Percentiles rank a stretch among this genome's conserved stretches.
Conservation (phyloP, 768 basidiomycete genomes). For the Boletus pseudopeckii region DNA sequence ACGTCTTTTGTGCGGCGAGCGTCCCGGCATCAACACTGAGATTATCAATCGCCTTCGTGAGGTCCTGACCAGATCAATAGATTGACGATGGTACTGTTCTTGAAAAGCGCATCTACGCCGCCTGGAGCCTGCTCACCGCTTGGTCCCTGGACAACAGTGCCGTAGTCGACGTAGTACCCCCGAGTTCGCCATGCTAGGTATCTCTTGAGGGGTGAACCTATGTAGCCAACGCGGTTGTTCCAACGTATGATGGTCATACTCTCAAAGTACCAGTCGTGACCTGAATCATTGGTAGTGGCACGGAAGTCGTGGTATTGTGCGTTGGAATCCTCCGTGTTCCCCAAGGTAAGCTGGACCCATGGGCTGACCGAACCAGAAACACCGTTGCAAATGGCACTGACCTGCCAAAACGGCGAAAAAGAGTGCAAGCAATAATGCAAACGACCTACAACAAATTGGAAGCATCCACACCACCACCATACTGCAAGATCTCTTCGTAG, state of each 20-base stretch:
- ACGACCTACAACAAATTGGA: constrained; percentile 69
- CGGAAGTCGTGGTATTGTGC: constrained; percentile 65
- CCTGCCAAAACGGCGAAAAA: constrained; percentile 39
- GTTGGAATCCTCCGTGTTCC: constrained; percentile 74
- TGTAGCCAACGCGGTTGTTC: constrained; percentile 80
- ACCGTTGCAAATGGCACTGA: constrained; percentile 91
- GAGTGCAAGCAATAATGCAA: too few relatives aligned
- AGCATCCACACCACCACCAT: constrained; percentile 67
- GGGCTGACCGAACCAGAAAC: constrained; percentile 75
- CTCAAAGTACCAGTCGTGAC: constrained; percentile 98
- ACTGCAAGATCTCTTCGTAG: constrained; percentile 71
- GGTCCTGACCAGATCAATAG: constrained; percentile 78
- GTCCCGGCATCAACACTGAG: constrained; percentile 56
- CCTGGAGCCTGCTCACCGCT: too few relatives aligned
- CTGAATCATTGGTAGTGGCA: constrained; percentile 73
- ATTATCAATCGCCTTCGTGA: constrained; percentile 67
- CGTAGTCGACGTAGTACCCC: constrained; percentile 82
- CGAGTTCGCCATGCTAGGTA: constrained; percentile 64
- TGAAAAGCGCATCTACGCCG: too few relatives aligned
- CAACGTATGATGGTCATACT: constrained; percentile 91
- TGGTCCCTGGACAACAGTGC: constrained; percentile 38
- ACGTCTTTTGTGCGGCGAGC: constrained; percentile 72
- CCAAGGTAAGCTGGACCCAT: constrained; percentile 72
- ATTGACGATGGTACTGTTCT: constrained; percentile 34
- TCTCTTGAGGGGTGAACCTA: constrained; percentile 77